These are phyloP conservation scores for Apiotrichum mycotoxinovorans DNA, from an alignment of 1,284 basidiomycete species.

Conservation along the genomic window DNA sequence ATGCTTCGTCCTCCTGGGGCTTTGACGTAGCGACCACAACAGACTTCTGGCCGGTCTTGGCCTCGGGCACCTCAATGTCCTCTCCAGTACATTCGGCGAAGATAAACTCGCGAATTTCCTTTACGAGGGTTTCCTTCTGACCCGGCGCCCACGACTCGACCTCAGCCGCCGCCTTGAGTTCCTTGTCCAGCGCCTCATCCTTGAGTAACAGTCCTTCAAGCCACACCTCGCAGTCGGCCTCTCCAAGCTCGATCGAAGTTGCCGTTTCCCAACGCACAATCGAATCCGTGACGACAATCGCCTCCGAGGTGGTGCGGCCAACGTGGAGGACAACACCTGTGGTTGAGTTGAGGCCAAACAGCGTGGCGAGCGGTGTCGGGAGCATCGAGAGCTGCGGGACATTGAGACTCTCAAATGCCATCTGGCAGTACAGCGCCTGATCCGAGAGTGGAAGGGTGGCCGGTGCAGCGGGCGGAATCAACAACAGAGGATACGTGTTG, in stretches of 20 bases:
- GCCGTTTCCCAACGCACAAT: conserved; percentile 62
- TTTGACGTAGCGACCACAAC: conserved; percentile 22
- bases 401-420: conserved; percentile 96
- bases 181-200: conserved; percentile 59
- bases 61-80: conserved; percentile 41
- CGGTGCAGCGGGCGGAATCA: conserved; percentile 59
- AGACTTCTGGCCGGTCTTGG: conserved; percentile 16
- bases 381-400: conserved; percentile 78
- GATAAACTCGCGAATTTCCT: conserved; percentile 38
- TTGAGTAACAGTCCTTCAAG: conserved; percentile 68
- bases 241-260: conserved; percentile 63
- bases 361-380: conserved; percentile 76
- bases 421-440: conserved; percentile 71
- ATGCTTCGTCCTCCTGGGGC: conserved; percentile 70
- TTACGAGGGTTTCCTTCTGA: conserved; percentile 33
- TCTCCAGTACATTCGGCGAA: conserved; percentile 42
- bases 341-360: conserved; percentile 75
- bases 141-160: conserved; percentile 39
- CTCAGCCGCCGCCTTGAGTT: conserved; percentile 57
- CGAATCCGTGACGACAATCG: conserved; percentile 70
- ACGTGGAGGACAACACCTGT: conserved; percentile 83
- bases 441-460: conserved; percentile 54
- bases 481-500: conserved; percentile 57
- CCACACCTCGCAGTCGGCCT: conserved; percentile 69
- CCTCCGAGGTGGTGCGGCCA: conserved; percentile 66